phyloP scores from a whole-genome alignment of 208 protist genomes.

The Acanthamoeba lenticulata region DNA sequence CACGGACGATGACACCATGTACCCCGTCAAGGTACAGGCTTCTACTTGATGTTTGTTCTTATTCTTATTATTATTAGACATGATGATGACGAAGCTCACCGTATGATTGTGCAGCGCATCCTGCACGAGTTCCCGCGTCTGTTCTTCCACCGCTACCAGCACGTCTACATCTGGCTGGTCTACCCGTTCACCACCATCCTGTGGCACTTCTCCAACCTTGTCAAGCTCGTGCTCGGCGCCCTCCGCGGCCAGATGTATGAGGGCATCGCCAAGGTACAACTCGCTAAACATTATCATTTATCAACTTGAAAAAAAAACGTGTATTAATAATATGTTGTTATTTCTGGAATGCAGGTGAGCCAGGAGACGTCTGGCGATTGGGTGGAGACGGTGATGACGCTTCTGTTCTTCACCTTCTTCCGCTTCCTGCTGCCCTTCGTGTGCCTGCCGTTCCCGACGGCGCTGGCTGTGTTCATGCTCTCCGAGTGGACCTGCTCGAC shows the following conservation, averaged over 20 bases:
- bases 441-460: slow-evolving; percentile 66
- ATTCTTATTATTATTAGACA: too few relatives aligned
- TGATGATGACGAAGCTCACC: neutral
- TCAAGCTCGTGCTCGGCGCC: slow-evolving; percentile 62
- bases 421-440: slow-evolving; percentile 70
- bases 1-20: slow-evolving; percentile 77
- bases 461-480: slow-evolving; percentile 56
- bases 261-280: slow-evolving; percentile 53
- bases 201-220: slow-evolving; percentile 72
- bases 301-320: too few relatives aligned
- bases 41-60: neutral
- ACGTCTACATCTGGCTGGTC: slow-evolving; percentile 77
- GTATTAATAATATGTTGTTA: too few relatives aligned
- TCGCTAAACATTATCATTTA: neutral
- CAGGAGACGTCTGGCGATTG: neutral
- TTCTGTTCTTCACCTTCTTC: slow-evolving; percentile 68
- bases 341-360: neutral
- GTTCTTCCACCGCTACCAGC: slow-evolving; percentile 75
- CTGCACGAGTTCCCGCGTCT: slow-evolving; percentile 61
- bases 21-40: slow-evolving; percentile 52
- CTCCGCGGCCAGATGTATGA: slow-evolving; percentile 52
- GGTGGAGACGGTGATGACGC: slow-evolving; percentile 20
- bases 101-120: slow-evolving; percentile 62
- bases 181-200: slow-evolving; percentile 65
- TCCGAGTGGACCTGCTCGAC: slow-evolving; percentile 62